Evolutionary conservation across 768 basidiomycete species (phyloP).

Genomic region (Candolleomyces aberdarensis): DNA sequence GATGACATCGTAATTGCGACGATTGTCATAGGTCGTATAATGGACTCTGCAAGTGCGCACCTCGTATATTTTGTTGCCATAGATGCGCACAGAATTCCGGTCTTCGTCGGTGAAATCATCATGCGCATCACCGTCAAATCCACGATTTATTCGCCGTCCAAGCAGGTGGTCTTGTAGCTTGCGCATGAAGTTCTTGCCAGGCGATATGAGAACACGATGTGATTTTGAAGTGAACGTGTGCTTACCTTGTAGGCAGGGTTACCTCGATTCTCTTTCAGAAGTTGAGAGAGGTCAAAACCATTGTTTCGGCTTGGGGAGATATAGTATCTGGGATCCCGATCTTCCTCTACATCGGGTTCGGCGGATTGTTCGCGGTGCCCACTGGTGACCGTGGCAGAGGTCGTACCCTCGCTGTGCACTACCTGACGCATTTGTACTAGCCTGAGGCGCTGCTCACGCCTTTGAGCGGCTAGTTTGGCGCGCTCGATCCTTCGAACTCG

Average conservation of each 20-base stretch:
- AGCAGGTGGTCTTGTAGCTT: conserved; percentile 34
- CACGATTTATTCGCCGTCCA: conserved; percentile 19
- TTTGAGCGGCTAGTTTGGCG: not conserved
- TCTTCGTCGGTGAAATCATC: conserved; percentile 19
- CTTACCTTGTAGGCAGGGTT: conserved; percentile 21
- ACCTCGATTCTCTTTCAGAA: conserved; percentile 2
- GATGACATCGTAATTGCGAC: conserved; percentile 20
- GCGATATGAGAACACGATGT: conserved; percentile 4
- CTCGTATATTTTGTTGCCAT: conserved; percentile 22
- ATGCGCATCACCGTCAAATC: conserved; percentile 26
- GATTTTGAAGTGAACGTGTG: not conserved
- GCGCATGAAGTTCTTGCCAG: conserved; percentile 26
- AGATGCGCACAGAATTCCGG: conserved; percentile 14
- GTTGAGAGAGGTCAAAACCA: conserved; percentile 17
- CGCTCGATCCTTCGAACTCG: conserved; percentile 3
- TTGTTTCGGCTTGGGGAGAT: conserved; percentile 18
- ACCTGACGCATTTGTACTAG: not conserved
- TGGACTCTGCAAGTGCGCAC: conserved; percentile 18
- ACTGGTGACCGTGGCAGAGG: no score
- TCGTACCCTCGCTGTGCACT: no score
- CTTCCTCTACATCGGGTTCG: not conserved
- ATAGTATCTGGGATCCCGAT: not conserved
- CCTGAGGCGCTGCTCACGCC: not conserved
- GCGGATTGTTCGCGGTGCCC: not conserved
- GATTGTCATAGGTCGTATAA: conserved; percentile 28